Percentiles rank a stretch among this genome's conserved stretches.
Conservation (phyloP, 2,329 filamentous ascomycete genomes). For the Cercospora berteroae region DNA sequence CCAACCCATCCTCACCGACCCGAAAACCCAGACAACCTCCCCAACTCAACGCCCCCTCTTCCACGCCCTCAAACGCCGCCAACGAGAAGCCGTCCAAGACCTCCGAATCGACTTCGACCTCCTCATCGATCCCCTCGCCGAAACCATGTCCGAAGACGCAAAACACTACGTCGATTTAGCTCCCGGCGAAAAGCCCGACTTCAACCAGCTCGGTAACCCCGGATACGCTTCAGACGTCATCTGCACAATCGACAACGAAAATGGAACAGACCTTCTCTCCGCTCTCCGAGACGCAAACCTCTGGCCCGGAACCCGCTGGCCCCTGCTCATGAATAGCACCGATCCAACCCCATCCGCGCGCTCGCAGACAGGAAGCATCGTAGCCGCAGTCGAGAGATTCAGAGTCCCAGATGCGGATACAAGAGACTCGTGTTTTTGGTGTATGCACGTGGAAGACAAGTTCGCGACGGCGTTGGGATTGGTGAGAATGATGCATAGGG, state of each 20-base stretch:
- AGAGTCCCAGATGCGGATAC: constrained; percentile 32
- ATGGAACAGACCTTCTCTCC: constrained; percentile 26
- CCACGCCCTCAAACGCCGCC: constrained; percentile 21
- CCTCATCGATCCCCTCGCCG: constrained; percentile 28
- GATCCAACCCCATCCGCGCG: neutral
- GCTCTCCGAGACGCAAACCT: constrained; percentile 31
- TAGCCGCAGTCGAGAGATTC: constrained; percentile 23
- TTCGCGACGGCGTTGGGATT: constrained; percentile 25
- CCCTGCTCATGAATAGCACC: neutral
- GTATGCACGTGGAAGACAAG: constrained; percentile 25
- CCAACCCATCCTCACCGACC: constrained; percentile 8
- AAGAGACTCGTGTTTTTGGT: constrained; percentile 33
- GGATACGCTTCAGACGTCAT: neutral
- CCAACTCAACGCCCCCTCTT: constrained; percentile 15
- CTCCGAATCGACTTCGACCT: constrained; percentile 29
- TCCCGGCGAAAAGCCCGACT: constrained; percentile 28
- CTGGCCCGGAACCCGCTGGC: constrained; percentile 32
- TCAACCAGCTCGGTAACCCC: constrained; percentile 12
- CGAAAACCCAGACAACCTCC: constrained; percentile 1
- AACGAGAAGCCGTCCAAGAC: constrained; percentile 14
- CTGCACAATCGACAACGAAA: constrained; percentile 31
- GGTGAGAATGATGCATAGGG: constrained; percentile 27
- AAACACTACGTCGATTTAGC: constrained; percentile 34
- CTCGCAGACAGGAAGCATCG: neutral
- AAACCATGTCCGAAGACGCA: constrained; percentile 26